phyloP scores from a whole-genome alignment of 1,284 basidiomycete species.

The Moesziomyces antarcticus region DNA sequence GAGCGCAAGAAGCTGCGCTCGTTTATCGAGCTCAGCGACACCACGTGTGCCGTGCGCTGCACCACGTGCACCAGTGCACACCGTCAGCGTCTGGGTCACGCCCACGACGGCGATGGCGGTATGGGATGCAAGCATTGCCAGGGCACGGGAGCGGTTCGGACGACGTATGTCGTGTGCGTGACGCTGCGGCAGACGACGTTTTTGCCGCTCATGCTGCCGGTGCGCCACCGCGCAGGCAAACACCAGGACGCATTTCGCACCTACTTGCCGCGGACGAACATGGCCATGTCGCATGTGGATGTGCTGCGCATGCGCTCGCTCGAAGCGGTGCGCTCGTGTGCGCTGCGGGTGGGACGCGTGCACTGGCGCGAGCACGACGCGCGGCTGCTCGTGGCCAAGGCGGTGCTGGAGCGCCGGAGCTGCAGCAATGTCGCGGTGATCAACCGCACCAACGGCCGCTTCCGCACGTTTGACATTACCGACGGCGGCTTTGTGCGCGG shows the following conservation, averaged over 20 bases:
- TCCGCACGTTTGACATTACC: constrained; percentile 74
- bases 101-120: not conserved
- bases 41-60: constrained; percentile 27
- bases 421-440: constrained; percentile 76
- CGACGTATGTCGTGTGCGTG: constrained; percentile 45
- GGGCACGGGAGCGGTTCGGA: constrained; percentile 21
- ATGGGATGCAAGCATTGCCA: constrained; percentile 21
- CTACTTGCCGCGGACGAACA: constrained; percentile 73
- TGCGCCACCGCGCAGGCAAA: constrained; percentile 23
- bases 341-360: constrained; percentile 79
- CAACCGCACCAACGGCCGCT: constrained; percentile 75
- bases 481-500: constrained; percentile 78
- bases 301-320: constrained; percentile 74
- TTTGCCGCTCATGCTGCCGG: constrained; percentile 35
- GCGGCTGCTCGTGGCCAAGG: constrained; percentile 73
- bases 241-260: constrained; percentile 73
- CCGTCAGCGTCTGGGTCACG: constrained; percentile 6
- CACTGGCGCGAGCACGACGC: constrained; percentile 79
- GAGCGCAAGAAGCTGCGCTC: constrained; percentile 49
- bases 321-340: constrained; percentile 70
- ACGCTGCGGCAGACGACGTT: constrained; percentile 40
- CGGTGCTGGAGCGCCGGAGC: constrained; percentile 72
- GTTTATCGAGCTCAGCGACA: constrained; percentile 46
- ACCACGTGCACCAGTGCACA: constrained; percentile 16
- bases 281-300: constrained; percentile 80